Evolutionary conservation across 345 rosid genomes (phyloP).

Genomic region (Populus alba): DNA sequence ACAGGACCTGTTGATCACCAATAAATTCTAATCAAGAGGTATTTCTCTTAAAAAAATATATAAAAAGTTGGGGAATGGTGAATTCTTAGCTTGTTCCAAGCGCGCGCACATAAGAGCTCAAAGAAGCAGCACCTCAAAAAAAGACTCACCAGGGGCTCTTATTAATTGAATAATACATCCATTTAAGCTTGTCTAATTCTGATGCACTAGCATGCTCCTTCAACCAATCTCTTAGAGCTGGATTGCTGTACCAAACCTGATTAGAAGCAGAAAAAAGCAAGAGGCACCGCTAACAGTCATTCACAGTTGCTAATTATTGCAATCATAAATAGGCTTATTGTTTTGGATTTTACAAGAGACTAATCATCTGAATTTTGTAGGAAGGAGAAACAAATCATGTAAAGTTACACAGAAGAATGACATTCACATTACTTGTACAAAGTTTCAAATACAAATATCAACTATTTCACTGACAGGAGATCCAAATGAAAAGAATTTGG

Average conservation of each 20-base stretch:
- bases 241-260: conserved; percentile 88
- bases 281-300: conserved; percentile 1
- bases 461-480: neutral
- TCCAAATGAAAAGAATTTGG: neutral
- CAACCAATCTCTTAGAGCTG: conserved; percentile 76
- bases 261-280: conserved; percentile 7
- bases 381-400: neutral
- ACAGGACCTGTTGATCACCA: conserved; percentile 60
- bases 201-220: conserved; percentile 64
- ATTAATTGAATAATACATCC: conserved; percentile 74
- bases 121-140: neutral
- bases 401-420: neutral
- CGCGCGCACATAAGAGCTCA: neutral
- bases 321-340: neutral
- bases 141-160: conserved; percentile 80
- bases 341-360: neutral
- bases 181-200: conserved; percentile 62
- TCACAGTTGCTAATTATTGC: neutral
- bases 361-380: neutral
- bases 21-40: conserved; percentile 7
- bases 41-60: neutral
- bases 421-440: neutral
- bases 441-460: neutral
- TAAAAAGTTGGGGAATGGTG: neutral
- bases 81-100: neutral